Evolutionary conservation across 108 stramenopile species (phyloP).

Genomic region (Conticribra guillardii): DNA sequence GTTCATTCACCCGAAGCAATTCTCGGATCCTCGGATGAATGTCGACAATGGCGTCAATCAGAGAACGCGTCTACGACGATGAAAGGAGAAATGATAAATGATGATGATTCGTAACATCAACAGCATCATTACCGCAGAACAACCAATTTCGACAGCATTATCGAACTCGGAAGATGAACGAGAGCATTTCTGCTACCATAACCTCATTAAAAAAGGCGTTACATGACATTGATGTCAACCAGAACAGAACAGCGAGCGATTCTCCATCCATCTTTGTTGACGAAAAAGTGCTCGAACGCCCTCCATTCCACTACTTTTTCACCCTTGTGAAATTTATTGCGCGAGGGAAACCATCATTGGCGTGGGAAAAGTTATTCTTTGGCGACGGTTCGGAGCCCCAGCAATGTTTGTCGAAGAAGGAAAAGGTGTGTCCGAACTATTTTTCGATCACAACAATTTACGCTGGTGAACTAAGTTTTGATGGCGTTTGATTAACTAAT

Average conservation of each 20-base stretch:
- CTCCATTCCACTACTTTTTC: slow-evolving; percentile 27
- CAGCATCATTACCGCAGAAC: too few species aligned
- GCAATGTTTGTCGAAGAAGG: slow-evolving; percentile 10
- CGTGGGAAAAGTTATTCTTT: slow-evolving; percentile 12
- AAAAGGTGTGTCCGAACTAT: not conserved
- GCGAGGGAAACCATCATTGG: slow-evolving; percentile 1
- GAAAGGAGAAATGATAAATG: too few species aligned
- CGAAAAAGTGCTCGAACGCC: slow-evolving; percentile 16
- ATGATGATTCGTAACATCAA: too few species aligned
- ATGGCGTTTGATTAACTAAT: not conserved
- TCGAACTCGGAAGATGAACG: not conserved
- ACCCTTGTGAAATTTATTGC: slow-evolving; percentile 19
- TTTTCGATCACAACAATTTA: not conserved
- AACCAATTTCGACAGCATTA: not conserved
- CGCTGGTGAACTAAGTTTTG: too few species aligned
- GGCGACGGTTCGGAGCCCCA: not conserved
- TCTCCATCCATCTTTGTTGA: slow-evolving; percentile 13
- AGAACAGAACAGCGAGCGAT: not conserved
- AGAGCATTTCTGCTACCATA: slow-evolving; percentile 2
- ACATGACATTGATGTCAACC: not conserved
- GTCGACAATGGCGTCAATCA: too few species aligned
- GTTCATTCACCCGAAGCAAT: too few species aligned
- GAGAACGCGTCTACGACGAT: too few species aligned
- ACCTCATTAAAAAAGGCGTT: slow-evolving; percentile 6
- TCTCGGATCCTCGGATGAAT: too few species aligned